Base-by-base conservation (phyloP, 371 early-diverging fungal species). In the Mortierella sp. region DNA sequence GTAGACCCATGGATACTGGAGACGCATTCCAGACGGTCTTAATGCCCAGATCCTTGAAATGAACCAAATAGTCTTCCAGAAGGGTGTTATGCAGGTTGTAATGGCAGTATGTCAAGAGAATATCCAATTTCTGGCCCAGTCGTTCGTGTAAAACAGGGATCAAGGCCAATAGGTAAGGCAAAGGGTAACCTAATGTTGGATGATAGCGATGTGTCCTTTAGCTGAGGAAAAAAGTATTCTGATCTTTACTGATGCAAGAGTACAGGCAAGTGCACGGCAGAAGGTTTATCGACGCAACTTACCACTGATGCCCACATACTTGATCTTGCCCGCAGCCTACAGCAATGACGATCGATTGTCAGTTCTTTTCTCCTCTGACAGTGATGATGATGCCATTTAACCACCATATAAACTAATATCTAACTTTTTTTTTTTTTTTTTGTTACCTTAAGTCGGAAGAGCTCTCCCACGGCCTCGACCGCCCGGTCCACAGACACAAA, bases 1-100 rank as follows among this genome's bases (percentile, higher is more conserved):
- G 79, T 26, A 93, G 66, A 1, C 91, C 94, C 94, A 93, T 93
- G 23, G 86, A 85, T 30, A 93, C 68, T 0, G 94, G 94, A n/a
- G 91, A 91, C 4, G 93, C 94, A 42, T 87, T 90, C 56, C 91
- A 75, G 46, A 93, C 47, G 9, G 84, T 84, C 6, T 75, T 60
- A 7, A 93, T 89, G 44, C 91, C 92, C 23, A 64, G 42, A 17
- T 59, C 53, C 28, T 43, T 46, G 60, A 89, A 84, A 26, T 71
- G 70, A 1, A 84, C 85, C 19, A 86, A 70, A 62, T 86, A 89
- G 11, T 87, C 84, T 3, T 80, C 79, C 19, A 92, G 78, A 14
- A 57, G 60, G 6, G 89, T 88, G 72, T 90, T 92, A 58, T 92
- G 92, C 27, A 93, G 79, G 32, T 87, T 90, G 59, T 89, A 89